These are phyloP conservation scores for Apiotrichum laibachii DNA, from an alignment of 1,284 basidiomycete genomes.

Conservation along the genomic window DNA sequence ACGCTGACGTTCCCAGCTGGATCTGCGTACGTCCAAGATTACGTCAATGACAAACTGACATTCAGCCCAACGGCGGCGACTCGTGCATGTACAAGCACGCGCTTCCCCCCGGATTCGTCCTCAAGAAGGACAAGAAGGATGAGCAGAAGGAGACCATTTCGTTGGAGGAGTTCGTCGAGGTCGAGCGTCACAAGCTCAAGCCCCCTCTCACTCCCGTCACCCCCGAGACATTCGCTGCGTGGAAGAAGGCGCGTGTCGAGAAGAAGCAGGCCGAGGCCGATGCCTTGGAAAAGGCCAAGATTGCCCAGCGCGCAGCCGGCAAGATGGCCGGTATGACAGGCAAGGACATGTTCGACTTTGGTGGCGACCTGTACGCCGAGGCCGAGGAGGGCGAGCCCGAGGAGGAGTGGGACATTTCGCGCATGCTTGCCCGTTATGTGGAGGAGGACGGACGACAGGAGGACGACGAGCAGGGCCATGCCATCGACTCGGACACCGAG, in stretches of 20 bases:
- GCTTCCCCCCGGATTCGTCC: constrained; percentile 89
- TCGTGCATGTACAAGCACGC: constrained; percentile 94
- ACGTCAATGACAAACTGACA: not conserved
- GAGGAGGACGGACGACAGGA: constrained; percentile 9
- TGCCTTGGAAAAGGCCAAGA: constrained; percentile 78
- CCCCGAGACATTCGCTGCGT: constrained; percentile 82
- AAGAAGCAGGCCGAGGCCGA: constrained; percentile 88
- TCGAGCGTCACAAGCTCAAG: constrained; percentile 94
- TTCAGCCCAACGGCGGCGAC: constrained; percentile 56
- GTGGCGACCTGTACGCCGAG: constrained; percentile 91
- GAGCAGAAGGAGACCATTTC: constrained; percentile 82
- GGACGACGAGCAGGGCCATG: constrained; percentile 66
- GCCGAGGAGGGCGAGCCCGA: constrained; percentile 60
- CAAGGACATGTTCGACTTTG: constrained; percentile 94
- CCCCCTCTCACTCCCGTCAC: constrained; percentile 94
- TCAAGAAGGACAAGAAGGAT: constrained; percentile 79
- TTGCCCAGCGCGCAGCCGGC: constrained; percentile 76
- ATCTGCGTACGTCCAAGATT: constrained; percentile 44
- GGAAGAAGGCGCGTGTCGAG: constrained; percentile 91
- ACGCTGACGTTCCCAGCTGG: constrained; percentile 43
- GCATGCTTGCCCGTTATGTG: constrained; percentile 46
- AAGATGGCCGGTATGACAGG: constrained; percentile 93
- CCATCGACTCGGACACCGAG: constrained; percentile 62
- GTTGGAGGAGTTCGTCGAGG: constrained; percentile 95
- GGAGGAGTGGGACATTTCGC: constrained; percentile 51